A percentile compares a stretch with the other conserved stretches of the same genome.
Conservation (phyloP, 768 basidiomycete species). For the Cyathus striatus region DNA sequence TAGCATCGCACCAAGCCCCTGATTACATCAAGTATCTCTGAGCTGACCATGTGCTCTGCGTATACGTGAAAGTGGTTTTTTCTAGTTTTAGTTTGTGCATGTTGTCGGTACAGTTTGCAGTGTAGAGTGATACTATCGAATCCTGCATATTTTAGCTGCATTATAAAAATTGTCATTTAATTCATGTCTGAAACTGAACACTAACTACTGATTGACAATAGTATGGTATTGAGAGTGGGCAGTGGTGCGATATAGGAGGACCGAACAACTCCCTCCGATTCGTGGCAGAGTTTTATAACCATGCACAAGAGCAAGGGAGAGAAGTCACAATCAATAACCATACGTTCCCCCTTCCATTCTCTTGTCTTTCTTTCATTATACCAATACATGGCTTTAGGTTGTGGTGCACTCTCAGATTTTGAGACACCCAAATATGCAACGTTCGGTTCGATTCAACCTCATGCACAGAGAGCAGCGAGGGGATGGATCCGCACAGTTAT, state of each 20-base stretch:
- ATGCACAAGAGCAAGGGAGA: slow-evolving; percentile 30
- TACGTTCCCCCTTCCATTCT: slow-evolving; percentile 5
- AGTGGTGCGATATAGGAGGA: slow-evolving; percentile 59
- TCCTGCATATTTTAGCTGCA: too few relatives aligned
- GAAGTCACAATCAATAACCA: slow-evolving; percentile 41
- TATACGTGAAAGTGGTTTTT: too few relatives aligned
- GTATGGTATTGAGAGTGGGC: slow-evolving; percentile 4
- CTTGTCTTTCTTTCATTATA: neutral
- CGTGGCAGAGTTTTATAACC: slow-evolving; percentile 39
- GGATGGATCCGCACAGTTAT: slow-evolving; percentile 50
- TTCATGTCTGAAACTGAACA: too few relatives aligned
- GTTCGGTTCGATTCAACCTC: slow-evolving; percentile 40
- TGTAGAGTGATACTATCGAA: too few relatives aligned
- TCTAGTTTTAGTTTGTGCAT: too few relatives aligned
- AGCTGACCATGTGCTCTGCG: too few relatives aligned
- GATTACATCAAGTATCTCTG: too few relatives aligned
- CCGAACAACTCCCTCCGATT: slow-evolving; percentile 40
- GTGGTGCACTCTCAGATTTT: slow-evolving; percentile 46
- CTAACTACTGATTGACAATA: too few relatives aligned
- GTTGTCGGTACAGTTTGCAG: too few relatives aligned
- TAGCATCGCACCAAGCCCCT: too few relatives aligned
- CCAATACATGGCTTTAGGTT: slow-evolving; percentile 24
- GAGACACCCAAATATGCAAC: slow-evolving; percentile 51
- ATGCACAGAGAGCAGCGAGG: slow-evolving; percentile 54
- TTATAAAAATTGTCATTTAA: too few relatives aligned